phyloP scores from a whole-genome alignment of 1,139 yeast genomes.

The Yamadazyma atmosphaerica region DNA sequence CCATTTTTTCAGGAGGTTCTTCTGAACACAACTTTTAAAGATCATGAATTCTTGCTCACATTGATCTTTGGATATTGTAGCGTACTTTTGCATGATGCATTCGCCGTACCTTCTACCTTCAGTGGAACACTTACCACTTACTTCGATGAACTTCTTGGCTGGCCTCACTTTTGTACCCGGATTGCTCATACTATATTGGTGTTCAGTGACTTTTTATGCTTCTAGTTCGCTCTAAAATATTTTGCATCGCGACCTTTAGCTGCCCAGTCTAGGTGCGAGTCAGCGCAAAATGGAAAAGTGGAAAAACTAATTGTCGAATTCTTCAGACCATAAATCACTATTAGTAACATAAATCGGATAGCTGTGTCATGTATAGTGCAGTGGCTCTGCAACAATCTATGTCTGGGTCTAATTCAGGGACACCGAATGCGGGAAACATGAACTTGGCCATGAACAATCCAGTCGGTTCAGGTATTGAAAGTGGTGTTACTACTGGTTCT shows the following conservation, averaged over 20 bases:
- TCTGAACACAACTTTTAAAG: slow-evolving; percentile 58
- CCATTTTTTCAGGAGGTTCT: slow-evolving; percentile 17
- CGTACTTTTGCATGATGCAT: slow-evolving; percentile 58
- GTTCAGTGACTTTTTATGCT: too few species aligned
- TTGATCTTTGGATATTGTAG: slow-evolving; percentile 53
- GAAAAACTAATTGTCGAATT: neutral
- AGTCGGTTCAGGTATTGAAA: slow-evolving; percentile 1
- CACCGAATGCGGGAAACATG: neutral
- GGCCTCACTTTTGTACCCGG: slow-evolving; percentile 33
- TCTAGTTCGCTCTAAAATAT: too few species aligned
- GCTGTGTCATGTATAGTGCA: slow-evolving; percentile 13
- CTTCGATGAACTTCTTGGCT: slow-evolving; percentile 36
- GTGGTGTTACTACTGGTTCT: neutral
- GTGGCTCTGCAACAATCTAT: slow-evolving; percentile 13
- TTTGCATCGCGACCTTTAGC: too few species aligned
- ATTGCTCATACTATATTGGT: neutral
- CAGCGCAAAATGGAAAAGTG: too few species aligned
- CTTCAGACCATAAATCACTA: neutral
- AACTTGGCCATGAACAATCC: neutral
- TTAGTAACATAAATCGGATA: neutral
- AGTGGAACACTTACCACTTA: slow-evolving; percentile 38
- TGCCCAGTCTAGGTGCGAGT: too few species aligned
- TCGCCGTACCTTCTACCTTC: slow-evolving; percentile 59
- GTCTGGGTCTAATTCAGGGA: slow-evolving; percentile 2
- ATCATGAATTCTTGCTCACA: slow-evolving; percentile 57